A percentile compares a stretch with the other conserved stretches of the same genome.
These are phyloP conservation scores for Acacia confusa DNA, from an alignment of 306 rosid genomes.

Conservation along the genomic window DNA sequence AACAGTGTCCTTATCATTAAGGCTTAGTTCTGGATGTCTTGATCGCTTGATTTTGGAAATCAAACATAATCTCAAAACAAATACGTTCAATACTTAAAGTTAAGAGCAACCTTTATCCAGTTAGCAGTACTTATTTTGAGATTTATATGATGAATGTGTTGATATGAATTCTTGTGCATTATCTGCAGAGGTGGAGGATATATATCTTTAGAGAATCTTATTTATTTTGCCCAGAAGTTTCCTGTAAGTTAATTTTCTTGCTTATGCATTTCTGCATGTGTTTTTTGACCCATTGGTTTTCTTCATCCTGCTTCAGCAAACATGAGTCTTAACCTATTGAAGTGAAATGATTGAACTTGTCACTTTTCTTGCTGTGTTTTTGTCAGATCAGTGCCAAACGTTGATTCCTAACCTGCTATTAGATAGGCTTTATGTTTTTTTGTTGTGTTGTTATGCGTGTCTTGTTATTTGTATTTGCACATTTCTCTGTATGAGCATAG, in stretches of 20 bases:
- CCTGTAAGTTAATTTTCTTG: conserved; percentile 61
- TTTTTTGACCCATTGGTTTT: background rate
- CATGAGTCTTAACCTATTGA: background rate
- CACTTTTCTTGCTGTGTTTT: background rate
- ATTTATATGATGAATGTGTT: background rate
- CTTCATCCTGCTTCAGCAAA: background rate
- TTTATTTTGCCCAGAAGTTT: conserved; percentile 74
- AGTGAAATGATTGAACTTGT: background rate
- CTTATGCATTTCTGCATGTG: background rate
- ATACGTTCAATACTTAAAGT: background rate
- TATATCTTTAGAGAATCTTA: conserved; percentile 92
- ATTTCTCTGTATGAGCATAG: background rate
- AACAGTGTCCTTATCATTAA: conserved; percentile 11
- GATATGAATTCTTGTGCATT: conserved; percentile 30
- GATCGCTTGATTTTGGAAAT: conserved; percentile 1
- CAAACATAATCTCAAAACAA: background rate
- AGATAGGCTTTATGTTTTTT: background rate
- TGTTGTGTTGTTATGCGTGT: background rate
- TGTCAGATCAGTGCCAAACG: background rate
- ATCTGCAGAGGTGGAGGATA: conserved; percentile 90
- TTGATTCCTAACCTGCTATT: background rate
- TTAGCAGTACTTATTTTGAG: conserved; percentile 1
- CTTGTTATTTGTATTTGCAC: background rate
- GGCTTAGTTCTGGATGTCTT: conserved; percentile 10
- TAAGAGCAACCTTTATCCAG: background rate